phyloP scores from a whole-genome alignment of 768 basidiomycete genomes.

The Hericium rajendrae region DNA sequence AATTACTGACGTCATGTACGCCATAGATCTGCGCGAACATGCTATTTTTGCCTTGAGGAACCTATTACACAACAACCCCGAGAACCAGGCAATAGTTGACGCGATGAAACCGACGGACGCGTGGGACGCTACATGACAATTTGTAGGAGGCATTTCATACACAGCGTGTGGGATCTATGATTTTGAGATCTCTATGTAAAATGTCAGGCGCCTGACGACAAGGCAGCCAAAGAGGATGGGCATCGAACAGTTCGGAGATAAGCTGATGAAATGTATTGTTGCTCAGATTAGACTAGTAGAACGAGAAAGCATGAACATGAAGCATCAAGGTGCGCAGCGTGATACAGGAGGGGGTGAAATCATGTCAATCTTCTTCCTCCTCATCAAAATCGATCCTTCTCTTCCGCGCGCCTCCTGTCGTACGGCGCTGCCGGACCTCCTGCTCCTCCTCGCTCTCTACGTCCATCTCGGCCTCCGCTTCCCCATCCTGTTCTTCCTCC shows the following conservation, averaged over 20 bases:
- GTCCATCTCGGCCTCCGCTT: constrained; percentile 43
- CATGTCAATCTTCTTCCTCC: constrained; percentile 42
- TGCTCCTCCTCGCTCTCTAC: constrained; percentile 68
- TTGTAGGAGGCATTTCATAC: constrained; percentile 38
- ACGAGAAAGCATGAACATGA: neutral
- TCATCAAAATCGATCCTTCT: constrained; percentile 49
- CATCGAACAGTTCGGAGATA: neutral
- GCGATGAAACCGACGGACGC: constrained; percentile 54
- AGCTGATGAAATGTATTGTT: neutral
- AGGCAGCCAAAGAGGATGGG: neutral
- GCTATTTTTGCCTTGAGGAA: constrained; percentile 80
- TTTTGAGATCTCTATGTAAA: neutral
- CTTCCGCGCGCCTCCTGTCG: constrained; percentile 39
- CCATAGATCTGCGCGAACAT: constrained; percentile 80
- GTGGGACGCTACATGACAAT: constrained; percentile 32
- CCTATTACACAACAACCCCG: constrained; percentile 62
- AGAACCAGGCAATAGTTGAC: constrained; percentile 75
- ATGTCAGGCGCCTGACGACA: neutral
- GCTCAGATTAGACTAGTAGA: neutral
- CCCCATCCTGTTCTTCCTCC: constrained; percentile 23
- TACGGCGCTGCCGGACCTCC: constrained; percentile 54
- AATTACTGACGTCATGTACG: constrained; percentile 7
- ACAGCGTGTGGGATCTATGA: constrained; percentile 20
- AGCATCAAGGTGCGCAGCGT: neutral
- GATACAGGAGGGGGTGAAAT: neutral